Base-by-base conservation (phyloP, 805 yeast species). In the Starmera pachycereana region DNA sequence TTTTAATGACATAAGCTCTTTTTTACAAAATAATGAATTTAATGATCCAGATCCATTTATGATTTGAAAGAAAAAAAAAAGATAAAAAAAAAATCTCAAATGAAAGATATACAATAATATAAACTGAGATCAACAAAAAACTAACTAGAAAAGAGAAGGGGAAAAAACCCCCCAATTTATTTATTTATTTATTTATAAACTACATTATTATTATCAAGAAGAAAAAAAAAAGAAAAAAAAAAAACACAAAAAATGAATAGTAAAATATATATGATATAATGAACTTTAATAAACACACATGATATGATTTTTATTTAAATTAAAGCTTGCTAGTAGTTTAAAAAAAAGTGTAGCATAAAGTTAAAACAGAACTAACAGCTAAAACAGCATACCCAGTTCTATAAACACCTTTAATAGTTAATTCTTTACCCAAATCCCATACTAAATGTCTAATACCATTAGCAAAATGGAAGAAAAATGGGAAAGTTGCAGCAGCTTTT, bases 361-460 rank as follows among this genome's bases (percentile, higher is more conserved):
- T 85, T 22, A 78, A 52, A 30, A 73, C 45, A 8, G 69, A 66
- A 35, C 76, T 54, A 51, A 76, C 66, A 27, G 80, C 97, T 42
- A 88, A 61, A 14, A 87, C 95, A 37, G 75, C 67, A 65, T 86
- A 85, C 47, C 96, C 97, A 31, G 97, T 88, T 66, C 81, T 77
- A 77, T 84, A 83, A 42, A 92, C 96, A 51, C 95, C 97, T 57
- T 81, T 76, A 51, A 85, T 56, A 45, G 88, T 74, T 58, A 90
- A 72, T 62, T 81, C 84, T 50, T 67, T 70, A 60, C 95, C 95
- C 40, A 78, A 61, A 62, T 92, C 98, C 98, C 98, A 92, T 41
- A 85, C 57, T 63, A 90, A 68, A 62, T 92, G 98, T 74, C 98
- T 86, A 47, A 90, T 44, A 53, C 97, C 97, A 61, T 89, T 87